phyloP scores from a whole-genome alignment of 2,329 filamentous ascomycete genomes.

The Apiospora aurea region DNA sequence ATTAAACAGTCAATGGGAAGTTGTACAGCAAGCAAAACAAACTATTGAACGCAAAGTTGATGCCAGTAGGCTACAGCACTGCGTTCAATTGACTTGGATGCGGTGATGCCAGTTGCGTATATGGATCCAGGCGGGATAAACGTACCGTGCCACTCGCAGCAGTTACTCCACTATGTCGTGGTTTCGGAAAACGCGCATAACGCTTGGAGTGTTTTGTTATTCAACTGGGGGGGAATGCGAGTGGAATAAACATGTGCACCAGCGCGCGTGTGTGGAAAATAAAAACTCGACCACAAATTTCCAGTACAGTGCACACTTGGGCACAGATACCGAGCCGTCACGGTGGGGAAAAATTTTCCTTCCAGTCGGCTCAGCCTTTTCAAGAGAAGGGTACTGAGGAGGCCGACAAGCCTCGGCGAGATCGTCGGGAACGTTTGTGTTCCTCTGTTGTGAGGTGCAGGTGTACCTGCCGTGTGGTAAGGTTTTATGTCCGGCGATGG shows the following conservation, averaged over 20 bases:
- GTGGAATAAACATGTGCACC: neutral
- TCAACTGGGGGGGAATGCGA: neutral
- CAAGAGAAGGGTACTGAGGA: neutral
- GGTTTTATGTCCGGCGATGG: neutral
- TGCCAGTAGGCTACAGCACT: neutral
- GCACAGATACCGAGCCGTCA: neutral
- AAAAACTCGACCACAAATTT: neutral
- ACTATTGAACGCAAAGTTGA: neutral
- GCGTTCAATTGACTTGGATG: neutral
- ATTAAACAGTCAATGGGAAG: neutral
- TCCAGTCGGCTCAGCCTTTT: neutral
- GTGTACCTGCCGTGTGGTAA: neutral
- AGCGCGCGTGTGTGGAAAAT: neutral
- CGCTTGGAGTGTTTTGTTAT: neutral
- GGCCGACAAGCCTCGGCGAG: neutral
- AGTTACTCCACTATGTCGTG: neutral
- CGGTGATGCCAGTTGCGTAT: neutral
- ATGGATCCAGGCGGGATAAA: neutral
- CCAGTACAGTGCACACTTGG: neutral
- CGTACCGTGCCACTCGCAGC: neutral
- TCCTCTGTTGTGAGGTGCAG: neutral
- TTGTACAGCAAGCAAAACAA: neutral
- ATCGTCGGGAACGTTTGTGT: neutral
- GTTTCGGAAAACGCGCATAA: neutral
- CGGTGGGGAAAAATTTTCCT: neutral